Base-by-base conservation (phyloP, 352 stramenopile species). In the Pythium phragmitis region DNA sequence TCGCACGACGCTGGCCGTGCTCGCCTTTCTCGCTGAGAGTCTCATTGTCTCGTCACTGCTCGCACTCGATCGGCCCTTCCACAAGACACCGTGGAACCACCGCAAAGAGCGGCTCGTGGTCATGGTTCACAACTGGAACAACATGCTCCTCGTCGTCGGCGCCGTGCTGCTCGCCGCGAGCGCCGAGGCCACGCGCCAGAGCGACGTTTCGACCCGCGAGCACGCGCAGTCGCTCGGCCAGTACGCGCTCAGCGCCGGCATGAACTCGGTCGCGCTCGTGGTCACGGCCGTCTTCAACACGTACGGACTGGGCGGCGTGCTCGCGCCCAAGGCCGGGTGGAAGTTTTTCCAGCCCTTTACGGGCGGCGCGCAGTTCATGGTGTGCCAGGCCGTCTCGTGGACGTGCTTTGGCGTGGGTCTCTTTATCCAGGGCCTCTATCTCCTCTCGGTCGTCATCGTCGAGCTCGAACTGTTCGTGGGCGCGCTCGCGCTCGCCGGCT, bases 71-170 rank as follows among this genome's bases (percentile, higher is more conserved):
- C 73, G 42, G 70, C 81, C 51, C 74, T 79, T 37, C 74, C 19
- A 34, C 33, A 58, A 62, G 54, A 6, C 8, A 60, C 77, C 36
- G 26, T 30, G 26, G 13, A 46, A 46, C 17, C 57, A 68, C 7
- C 68, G 72, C 43, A 73, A 75, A 19, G 78, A 79, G 43, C 82
- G 78, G 12, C 76, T 85, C 57, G 78, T 88, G 43, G 73, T 92
- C 49, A 77, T 90, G 52, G 66, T 91, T 42, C 89, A 95, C 75
- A 92, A 93, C 74, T 92, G 87, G 60, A 92, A 89, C 70, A 92
- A 95, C 69, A 89, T 92, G 79, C 61, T 93, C 60, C 67, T 91
- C 46, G 67, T 92, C 45, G 78, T 92, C 6, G 82, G 84, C 19
- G 86, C 84, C 12, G 68, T 87, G 26, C 26, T 90, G 28, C 60